phyloP scores from a whole-genome alignment of 1,284 basidiomycete genomes.

The Phaffia rhodozyma region DNA sequence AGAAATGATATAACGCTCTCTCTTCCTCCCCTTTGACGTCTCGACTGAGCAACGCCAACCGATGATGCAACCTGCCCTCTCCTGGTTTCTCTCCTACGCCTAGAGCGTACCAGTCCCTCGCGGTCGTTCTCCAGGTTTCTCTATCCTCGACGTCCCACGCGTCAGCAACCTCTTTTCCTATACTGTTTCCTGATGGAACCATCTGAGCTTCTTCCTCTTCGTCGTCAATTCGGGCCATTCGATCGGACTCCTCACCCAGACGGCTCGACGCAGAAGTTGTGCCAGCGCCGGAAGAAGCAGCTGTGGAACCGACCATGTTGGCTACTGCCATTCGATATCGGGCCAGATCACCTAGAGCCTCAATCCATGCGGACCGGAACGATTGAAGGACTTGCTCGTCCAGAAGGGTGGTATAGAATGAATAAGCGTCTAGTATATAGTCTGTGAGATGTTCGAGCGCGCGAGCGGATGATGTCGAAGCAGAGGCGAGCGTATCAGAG shows the following conservation, averaged over 20 bases:
- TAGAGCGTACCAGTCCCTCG: conserved; percentile 82
- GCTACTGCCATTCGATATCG: conserved; percentile 90
- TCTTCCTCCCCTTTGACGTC: conserved; percentile 73
- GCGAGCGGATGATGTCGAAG: conserved; percentile 16
- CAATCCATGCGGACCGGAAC: conserved; percentile 80
- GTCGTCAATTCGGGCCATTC: conserved; percentile 22
- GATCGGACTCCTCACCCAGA: background rate
- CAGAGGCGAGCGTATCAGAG: background rate
- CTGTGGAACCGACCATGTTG: conserved; percentile 29
- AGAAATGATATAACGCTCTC: conserved; percentile 80
- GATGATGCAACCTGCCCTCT: conserved; percentile 83
- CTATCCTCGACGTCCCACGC: conserved; percentile 82
- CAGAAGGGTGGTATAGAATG: conserved; percentile 78
- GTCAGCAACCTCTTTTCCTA: conserved; percentile 76
- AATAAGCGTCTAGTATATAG: conserved; percentile 90
- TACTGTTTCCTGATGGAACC: conserved; percentile 47
- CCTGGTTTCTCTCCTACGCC: conserved; percentile 81
- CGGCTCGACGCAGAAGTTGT: conserved; percentile 24
- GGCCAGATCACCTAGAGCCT: conserved; percentile 89
- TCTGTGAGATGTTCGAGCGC: conserved; percentile 64
- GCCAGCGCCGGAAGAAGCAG: conserved; percentile 37
- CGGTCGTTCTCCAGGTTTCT: conserved; percentile 80
- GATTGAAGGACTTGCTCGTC: conserved; percentile 61
- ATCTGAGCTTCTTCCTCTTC: conserved; percentile 20
- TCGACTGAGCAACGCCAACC: conserved; percentile 75